Percentiles rank a stretch among this genome's conserved stretches.
These are phyloP conservation scores for Acephala macrosclerotiorum DNA, from an alignment of 2,329 filamentous ascomycete species.

Conservation along the genomic window DNA sequence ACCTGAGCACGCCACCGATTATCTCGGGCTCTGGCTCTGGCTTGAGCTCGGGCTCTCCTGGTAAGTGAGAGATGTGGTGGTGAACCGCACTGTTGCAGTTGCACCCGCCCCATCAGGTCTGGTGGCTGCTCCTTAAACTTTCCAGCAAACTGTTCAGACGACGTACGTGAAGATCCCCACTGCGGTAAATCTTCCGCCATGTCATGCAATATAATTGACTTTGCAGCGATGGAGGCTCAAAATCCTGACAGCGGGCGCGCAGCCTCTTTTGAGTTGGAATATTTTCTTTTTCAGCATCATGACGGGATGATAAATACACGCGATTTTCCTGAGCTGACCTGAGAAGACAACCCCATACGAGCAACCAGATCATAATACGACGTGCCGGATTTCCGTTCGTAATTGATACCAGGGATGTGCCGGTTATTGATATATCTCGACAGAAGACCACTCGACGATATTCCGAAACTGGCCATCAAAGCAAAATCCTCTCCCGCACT, in stretches of 20 bases:
- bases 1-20: background rate
- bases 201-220: constrained; percentile 4
- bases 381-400: background rate
- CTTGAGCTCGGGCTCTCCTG: background rate
- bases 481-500: background rate
- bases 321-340: too few species aligned
- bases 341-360: too few species aligned
- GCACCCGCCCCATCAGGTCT: background rate
- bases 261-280: background rate
- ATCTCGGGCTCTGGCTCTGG: background rate
- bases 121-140: background rate
- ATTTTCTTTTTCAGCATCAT: background rate
- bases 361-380: background rate
- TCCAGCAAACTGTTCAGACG: background rate
- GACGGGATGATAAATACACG: background rate
- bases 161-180: background rate
- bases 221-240: constrained; percentile 9
- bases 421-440: background rate
- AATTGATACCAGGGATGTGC: background rate
- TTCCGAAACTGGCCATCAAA: constrained; percentile 11
- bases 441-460: background rate
- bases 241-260: background rate
- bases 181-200: constrained; percentile 6
- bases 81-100: background rate
- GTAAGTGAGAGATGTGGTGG: background rate